Conservation (phyloP, 768 basidiomycete species). For the Auricularia auricula-judae region DNA sequence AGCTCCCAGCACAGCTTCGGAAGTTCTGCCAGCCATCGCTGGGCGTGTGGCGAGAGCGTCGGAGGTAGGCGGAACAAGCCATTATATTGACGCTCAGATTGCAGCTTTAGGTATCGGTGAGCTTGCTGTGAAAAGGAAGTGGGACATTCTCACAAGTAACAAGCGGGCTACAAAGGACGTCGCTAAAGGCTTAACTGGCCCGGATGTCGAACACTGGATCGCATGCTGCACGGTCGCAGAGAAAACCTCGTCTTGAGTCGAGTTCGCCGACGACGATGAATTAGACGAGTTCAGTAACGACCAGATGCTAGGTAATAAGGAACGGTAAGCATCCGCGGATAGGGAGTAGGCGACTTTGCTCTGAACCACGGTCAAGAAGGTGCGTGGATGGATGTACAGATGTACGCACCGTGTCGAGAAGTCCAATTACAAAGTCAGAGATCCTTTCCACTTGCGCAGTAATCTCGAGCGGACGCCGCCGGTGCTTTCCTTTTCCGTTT, state of each 20-base stretch:
- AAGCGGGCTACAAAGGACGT: conserved; percentile 68
- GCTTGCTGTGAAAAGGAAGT: background rate
- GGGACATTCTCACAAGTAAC: conserved; percentile 41
- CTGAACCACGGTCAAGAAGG: conserved; percentile 18
- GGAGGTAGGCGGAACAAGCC: conserved; percentile 32
- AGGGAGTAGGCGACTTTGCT: conserved; percentile 23
- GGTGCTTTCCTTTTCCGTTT: background rate
- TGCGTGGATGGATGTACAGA: conserved; percentile 4
- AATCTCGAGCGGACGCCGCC: conserved; percentile 11
- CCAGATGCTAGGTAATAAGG: conserved; percentile 72
- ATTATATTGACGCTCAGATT: conserved; percentile 39
- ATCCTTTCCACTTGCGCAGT: conserved; percentile 39
- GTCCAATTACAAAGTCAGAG: conserved; percentile 46
- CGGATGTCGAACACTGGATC: conserved; percentile 42
- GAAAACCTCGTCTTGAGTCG: conserved; percentile 27
- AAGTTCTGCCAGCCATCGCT: conserved; percentile 64
- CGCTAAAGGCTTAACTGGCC: conserved; percentile 52
- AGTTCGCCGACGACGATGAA: conserved; percentile 21
- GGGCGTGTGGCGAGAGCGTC: conserved; percentile 6
- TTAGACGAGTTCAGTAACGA: conserved; percentile 40
- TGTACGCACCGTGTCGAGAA: conserved; percentile 40
- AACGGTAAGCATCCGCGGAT: conserved; percentile 44
- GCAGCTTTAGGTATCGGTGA: conserved; percentile 33
- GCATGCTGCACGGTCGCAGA: conserved; percentile 58
- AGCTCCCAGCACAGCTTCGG: conserved; percentile 83